Conservation (phyloP, 176 grass and related monocot species). For the Typha latifolia region DNA sequence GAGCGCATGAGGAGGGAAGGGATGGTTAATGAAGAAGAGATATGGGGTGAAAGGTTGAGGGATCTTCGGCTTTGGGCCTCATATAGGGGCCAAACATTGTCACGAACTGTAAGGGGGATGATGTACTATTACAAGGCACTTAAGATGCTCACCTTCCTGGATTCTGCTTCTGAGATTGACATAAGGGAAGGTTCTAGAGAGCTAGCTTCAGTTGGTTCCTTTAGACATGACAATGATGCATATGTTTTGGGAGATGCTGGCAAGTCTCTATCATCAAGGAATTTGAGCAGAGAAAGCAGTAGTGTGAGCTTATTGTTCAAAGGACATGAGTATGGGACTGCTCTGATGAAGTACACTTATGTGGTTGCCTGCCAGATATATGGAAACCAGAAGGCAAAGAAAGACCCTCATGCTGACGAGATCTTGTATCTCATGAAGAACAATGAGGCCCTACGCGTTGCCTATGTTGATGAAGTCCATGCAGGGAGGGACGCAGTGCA, state of each 20-base stretch:
- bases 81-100: slow-evolving; percentile 86
- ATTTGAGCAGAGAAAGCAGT: slow-evolving; percentile 55
- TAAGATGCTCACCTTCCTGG: slow-evolving; percentile 95
- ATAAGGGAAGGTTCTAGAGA: slow-evolving; percentile 67
- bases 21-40: slow-evolving; percentile 54
- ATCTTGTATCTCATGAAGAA: slow-evolving; percentile 85
- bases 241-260: slow-evolving; percentile 30
- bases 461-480: slow-evolving; percentile 81
- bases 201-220: slow-evolving; percentile 58
- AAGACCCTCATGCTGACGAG: slow-evolving; percentile 69
- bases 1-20: slow-evolving; percentile 80
- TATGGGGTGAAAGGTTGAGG: slow-evolving; percentile 60
- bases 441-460: slow-evolving; percentile 81
- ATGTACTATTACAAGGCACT: slow-evolving; percentile 99
- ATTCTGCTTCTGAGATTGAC: slow-evolving; percentile 83
- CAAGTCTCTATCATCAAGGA: slow-evolving; percentile 31
- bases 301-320: slow-evolving; percentile 70
- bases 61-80: slow-evolving; percentile 96
- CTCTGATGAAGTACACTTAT: slow-evolving; percentile 94
- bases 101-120: slow-evolving; percentile 89
- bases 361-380: slow-evolving; percentile 95
- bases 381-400: slow-evolving; percentile 72
- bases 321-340: slow-evolving; percentile 71
- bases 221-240: slow-evolving; percentile 53
- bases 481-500: slow-evolving; percentile 29